Evolutionary conservation across 116 monocot species (phyloP).

Genomic region (Zostera marina): DNA sequence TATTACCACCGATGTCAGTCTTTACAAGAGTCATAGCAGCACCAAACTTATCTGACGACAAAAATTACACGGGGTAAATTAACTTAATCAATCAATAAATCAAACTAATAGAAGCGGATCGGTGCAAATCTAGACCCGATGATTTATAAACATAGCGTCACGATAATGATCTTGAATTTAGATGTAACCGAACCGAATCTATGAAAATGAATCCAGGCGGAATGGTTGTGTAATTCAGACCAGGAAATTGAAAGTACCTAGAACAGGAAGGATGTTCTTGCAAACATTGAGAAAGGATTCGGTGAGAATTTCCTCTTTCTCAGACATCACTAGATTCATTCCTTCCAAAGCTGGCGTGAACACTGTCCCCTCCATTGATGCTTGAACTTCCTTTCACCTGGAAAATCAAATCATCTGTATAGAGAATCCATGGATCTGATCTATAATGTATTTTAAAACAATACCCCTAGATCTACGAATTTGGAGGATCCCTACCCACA

Average conservation of each 20-base stretch:
- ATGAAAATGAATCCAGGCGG: too few species aligned
- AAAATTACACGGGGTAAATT: not conserved
- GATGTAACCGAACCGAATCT: not conserved
- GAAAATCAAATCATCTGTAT: slow-evolving; percentile 2
- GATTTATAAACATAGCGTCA: too few species aligned
- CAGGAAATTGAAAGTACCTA: slow-evolving; percentile 21
- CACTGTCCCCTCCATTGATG: slow-evolving; percentile 28
- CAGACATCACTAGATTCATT: slow-evolving; percentile 57
- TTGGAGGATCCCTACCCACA: too few species aligned
- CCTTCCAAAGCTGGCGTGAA: slow-evolving; percentile 62
- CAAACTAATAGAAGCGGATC: too few species aligned
- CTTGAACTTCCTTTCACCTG: not conserved
- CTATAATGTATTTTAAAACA: too few species aligned
- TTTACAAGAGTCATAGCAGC: slow-evolving; percentile 87
- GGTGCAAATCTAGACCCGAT: too few species aligned
- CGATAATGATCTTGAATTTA: not conserved
- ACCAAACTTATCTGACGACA: slow-evolving; percentile 71
- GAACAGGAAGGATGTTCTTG: slow-evolving; percentile 57
- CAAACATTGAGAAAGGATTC: slow-evolving; percentile 69
- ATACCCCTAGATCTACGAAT: too few species aligned
- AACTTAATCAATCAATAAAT: not conserved
- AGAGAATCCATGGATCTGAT: too few species aligned
- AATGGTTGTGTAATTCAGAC: not conserved
- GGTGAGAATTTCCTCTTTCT: slow-evolving; percentile 27
- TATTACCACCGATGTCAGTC: slow-evolving; percentile 84